Conservation (phyloP, 345 rosid genomes). For the Bruguiera sexangula region DNA sequence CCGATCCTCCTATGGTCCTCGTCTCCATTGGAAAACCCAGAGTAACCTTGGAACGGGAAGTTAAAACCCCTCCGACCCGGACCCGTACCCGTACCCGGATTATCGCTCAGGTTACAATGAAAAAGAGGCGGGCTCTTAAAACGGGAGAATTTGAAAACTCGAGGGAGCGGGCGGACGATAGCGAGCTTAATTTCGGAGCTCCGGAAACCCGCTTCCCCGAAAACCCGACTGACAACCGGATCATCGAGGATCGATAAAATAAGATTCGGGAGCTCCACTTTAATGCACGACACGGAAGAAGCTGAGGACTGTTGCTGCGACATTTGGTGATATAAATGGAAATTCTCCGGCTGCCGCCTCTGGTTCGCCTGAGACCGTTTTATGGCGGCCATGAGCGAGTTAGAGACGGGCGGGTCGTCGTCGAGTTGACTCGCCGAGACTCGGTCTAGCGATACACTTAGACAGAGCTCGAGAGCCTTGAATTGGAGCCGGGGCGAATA, state of each 20-base stretch:
- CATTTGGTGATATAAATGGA: slow-evolving; percentile 63
- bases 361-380: slow-evolving; percentile 91
- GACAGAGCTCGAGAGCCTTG: slow-evolving; percentile 78
- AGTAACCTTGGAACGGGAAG: slow-evolving; percentile 36
- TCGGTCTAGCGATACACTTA: slow-evolving; percentile 78
- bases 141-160: slow-evolving; percentile 48
- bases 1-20: slow-evolving; percentile 53
- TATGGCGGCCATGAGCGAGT: slow-evolving; percentile 94
- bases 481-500: slow-evolving; percentile 76
- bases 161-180: slow-evolving; percentile 72
- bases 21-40: slow-evolving; percentile 35
- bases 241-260: slow-evolving; percentile 79
- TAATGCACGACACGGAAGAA: slow-evolving; percentile 42
- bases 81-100: slow-evolving; percentile 32
- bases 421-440: slow-evolving; percentile 58
- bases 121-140: slow-evolving; percentile 55
- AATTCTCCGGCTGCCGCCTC: slow-evolving; percentile 78
- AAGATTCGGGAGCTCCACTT: slow-evolving; percentile 79
- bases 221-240: slow-evolving; percentile 89
- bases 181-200: slow-evolving; percentile 86
- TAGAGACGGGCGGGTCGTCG: slow-evolving; percentile 73
- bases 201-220: slow-evolving; percentile 82
- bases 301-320: slow-evolving; percentile 36
- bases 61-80: slow-evolving; percentile 41
- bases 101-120: slow-evolving; percentile 42